Evolutionary conservation across 2,329 filamentous ascomycete species (phyloP), one percentile per base, ranked within the genome.

Genomic region (Anthostomella pinea): DNA sequence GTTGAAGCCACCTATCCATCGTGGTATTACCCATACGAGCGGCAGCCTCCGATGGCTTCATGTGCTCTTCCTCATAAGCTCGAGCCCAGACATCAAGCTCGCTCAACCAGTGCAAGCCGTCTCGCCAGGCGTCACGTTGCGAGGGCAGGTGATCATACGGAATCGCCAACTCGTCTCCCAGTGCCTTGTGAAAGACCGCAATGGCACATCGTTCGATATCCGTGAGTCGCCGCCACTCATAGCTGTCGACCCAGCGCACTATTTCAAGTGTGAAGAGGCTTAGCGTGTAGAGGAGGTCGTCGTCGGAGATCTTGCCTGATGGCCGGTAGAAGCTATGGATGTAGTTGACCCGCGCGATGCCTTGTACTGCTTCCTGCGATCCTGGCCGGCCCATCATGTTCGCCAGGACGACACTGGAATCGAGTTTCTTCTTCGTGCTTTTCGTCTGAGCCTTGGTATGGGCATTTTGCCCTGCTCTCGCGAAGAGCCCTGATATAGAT

Each of bases 51-150:
- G 38, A 23, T 18, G 6, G 25, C 11, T 5, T 18, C 18, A 34
- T 41, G 16, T 36, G 13, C 13, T 4, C 4, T 6, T 8, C 10
- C 30, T 46, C 45, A 16, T 48, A 48, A 10, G 18, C 6, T 2
- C 8, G 14, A 10, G 34, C 33, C 45, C 45, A 46, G 3, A 8
- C 20, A 23, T 39, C 43, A 5, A 48, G 26, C 17, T 43, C 45
- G 7, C n/a, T 20, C 5, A 48, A 30, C 45, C 45, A 48, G 5
- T 33, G 31, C 13, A 48, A 30, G 10, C 39, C 34, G 15, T 48
- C 34, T 2, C 20, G 15, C 16, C 37, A 40, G 4, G 30, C 35
- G 3, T 8, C n/a, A 2, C 9, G 4, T 15, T n/a, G 32, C 1
- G 37, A 33, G 5, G 27, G 36, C 2, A 46, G 38, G 8, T 6